Base-by-base conservation (phyloP, 2,329 filamentous ascomycete species). In the Mollisiaceae sp. region DNA sequence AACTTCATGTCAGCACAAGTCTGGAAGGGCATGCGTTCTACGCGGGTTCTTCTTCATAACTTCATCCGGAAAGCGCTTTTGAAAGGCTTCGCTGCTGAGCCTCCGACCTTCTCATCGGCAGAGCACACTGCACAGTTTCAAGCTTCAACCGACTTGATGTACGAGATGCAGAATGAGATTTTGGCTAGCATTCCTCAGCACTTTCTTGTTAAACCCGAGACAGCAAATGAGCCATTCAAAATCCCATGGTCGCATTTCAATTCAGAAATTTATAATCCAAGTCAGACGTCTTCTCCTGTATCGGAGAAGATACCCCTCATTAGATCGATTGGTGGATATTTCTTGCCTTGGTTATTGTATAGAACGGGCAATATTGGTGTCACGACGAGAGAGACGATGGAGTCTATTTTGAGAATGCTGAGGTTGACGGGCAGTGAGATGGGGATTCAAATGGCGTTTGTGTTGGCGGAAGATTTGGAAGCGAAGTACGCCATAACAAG, bases 271-370 rank as follows among this genome's bases (percentile, higher is more conserved):
- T 58, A 58, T 22, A 22, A 58, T 9, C 35, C 55, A 14, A 58
- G 12, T 9, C 55, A 39, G 36, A 2, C 11, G 22, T 41, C n/a
- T 14, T 39, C 55, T 20, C 18, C 54, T n/a, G 54, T 20, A 18
- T 56, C 36, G 8, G 32, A 22, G 2, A 20, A 41, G n/a, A 58
- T 58, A 39, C 55, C 55, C 8, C 24, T 58, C 11, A 15, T 58
- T 20, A n/a, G 55, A 58, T n/a, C 18, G 4, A 22, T 58, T 22
- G 62, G 67, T 18, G 59, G 62, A 6, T 56, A 65, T 56, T 57
- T 69, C 14, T 38, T 69, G 24, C 47, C 66, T 9, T 69, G 65
- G 67, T 62, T 62, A 9, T 39, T 69, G 12, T 69, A 61, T n/a
- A 59, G 67, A 41, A 61, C 60, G 22, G 67, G 65, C 12, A 55